Conservation (phyloP, 2,329 filamentous ascomycete genomes). For the Acarospora socialis region DNA sequence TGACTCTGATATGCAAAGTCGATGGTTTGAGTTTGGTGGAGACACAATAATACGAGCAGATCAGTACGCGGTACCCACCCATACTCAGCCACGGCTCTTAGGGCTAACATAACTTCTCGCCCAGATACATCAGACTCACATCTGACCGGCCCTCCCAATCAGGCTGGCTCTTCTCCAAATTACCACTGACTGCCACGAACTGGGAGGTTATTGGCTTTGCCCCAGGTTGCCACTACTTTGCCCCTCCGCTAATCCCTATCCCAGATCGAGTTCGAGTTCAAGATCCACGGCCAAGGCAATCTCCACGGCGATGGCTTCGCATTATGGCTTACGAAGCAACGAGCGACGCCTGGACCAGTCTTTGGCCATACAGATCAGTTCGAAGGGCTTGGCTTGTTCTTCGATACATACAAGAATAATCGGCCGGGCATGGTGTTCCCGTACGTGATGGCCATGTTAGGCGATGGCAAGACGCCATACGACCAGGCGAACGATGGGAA, state of each 20-base stretch:
- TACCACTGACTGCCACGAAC: constrained; percentile 92
- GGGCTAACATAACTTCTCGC: constrained; percentile 14
- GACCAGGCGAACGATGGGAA: constrained; percentile 94
- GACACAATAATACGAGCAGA: constrained; percentile 71
- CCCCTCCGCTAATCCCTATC: neutral
- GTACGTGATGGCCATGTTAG: constrained; percentile 96
- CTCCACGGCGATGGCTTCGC: constrained; percentile 94
- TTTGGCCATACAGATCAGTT: constrained; percentile 83
- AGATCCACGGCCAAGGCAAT: constrained; percentile 75
- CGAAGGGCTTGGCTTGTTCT: constrained; percentile 85
- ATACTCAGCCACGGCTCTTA: neutral
- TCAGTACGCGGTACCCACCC: constrained; percentile 26
- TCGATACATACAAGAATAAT: constrained; percentile 99
- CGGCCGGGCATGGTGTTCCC: constrained; percentile 89
- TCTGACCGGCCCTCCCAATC: constrained; percentile 80
- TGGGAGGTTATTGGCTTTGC: constrained; percentile 60
- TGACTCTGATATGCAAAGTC: constrained; percentile 93
- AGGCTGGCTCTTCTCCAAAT: constrained; percentile 87
- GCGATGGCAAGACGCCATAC: constrained; percentile 77
- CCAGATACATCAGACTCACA: constrained; percentile 80
- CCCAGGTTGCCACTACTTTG: constrained; percentile 1
- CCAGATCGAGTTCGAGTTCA: constrained; percentile 83
- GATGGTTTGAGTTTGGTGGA: constrained; percentile 98
- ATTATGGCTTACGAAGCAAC: constrained; percentile 94
- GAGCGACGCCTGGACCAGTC: constrained; percentile 63